A percentile compares a stretch with the other conserved stretches of the same genome.
Conservation (phyloP, 2,329 filamentous ascomycete genomes). For the Neopestalotiopsis sp. region DNA sequence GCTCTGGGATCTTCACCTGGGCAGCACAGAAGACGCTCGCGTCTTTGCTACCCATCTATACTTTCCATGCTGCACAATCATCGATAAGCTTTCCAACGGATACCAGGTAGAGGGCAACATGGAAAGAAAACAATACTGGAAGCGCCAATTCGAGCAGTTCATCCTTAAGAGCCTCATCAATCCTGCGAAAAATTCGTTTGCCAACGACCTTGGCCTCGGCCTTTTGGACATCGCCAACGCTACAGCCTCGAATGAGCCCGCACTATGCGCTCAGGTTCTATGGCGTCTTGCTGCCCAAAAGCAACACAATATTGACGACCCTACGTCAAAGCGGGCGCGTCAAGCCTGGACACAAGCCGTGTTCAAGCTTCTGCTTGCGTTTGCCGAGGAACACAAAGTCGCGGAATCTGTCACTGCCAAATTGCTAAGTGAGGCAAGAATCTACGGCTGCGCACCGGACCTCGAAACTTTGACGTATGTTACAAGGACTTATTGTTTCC, state of each 20-base stretch:
- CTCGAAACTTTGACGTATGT: conserved; percentile 38
- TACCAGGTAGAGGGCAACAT: conserved; percentile 27
- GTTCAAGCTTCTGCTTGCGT: conserved; percentile 30
- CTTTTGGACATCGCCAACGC: conserved; percentile 47
- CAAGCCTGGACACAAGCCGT: conserved; percentile 32
- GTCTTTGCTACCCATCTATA: conserved; percentile 56
- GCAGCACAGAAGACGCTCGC: conserved; percentile 49
- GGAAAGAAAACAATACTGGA: conserved; percentile 46
- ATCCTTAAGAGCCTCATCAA: conserved; percentile 57
- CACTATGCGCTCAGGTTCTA: conserved; percentile 47
- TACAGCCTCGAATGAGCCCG: conserved; percentile 39
- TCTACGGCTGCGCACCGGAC: conserved; percentile 38
- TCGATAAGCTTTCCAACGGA: conserved; percentile 45
- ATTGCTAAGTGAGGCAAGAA: conserved; percentile 39
- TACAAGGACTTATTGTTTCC: conserved; percentile 30
- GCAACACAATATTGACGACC: conserved; percentile 32
- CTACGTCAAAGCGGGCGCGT: conserved; percentile 35
- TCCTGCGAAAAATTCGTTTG: conserved; percentile 53
- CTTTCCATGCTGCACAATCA: conserved; percentile 40
- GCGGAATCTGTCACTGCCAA: conserved; percentile 30
- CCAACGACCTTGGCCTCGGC: conserved; percentile 47
- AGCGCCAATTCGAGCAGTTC: conserved; percentile 51
- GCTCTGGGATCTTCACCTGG: conserved; percentile 61
- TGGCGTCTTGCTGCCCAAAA: conserved; percentile 38
- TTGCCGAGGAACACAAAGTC: conserved; percentile 23